Evolutionary conservation across 1,284 basidiomycete species (phyloP), one percentile per base, ranked within the genome.

Genomic region (Marasmius fiardii): DNA sequence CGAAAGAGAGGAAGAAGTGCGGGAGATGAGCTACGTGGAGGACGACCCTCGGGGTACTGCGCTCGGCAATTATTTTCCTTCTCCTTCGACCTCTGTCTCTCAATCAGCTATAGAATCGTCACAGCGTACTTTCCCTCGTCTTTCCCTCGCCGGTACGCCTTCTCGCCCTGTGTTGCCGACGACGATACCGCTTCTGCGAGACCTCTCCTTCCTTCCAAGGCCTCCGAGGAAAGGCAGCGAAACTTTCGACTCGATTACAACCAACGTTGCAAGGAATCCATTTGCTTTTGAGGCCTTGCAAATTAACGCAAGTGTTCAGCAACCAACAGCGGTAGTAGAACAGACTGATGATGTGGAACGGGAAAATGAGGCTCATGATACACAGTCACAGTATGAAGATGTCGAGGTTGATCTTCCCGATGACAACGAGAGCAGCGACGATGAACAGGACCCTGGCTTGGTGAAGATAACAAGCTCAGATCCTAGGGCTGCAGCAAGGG

Each of bases 381-480:
- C 33, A 16, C 35, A 35, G 28, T 45, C 2, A 18, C 43, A 23
- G n/a, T 16, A n/a, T 43, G 39, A 54, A 31, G 44, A 23, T 8
- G 28, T 26, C 35, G 21, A 50, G 23, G 26, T 26, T 24, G 37
- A 23, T 20, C 48, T 51, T 18, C 49, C 18, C 53, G 23, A 16
- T 34, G 24, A 21, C 11, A 62, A 57, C 18, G 61, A 55, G 18
- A 57, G 24, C 16, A 51, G 58, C n/a, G 66, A 67, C 23, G 68
- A 63, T 18, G 72, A 71, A 14, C 72, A 63, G 3, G 75, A 78
- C 43, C 66, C 75, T 33, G 79, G 74, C 14, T 62, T 84, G 4
- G 74, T 95, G 60, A 88, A 92, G 71, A 89, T 95, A 59, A 86
- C 86, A 1, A 92, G 89, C 54, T 79, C 82, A 12, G 89, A 95